Evolutionary conservation across 208 protist species (phyloP).

Genomic region (Crithidia bombi): DNA sequence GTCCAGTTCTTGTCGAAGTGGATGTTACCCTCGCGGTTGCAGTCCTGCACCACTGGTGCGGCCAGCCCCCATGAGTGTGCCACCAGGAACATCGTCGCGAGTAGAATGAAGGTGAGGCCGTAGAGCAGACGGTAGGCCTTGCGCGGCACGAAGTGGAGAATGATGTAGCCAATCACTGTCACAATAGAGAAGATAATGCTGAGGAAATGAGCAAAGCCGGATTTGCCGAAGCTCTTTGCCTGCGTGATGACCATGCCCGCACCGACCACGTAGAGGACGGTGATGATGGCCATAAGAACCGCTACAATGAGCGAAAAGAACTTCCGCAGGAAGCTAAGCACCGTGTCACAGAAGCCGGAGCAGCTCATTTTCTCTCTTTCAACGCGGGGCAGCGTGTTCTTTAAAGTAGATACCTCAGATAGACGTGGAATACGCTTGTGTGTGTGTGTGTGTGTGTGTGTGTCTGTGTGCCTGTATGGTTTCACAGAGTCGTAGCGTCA

Average conservation of each 20-base stretch:
- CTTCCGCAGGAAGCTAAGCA: slow-evolving; percentile 66
- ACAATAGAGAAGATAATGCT: slow-evolving; percentile 64
- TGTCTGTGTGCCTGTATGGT: neutral
- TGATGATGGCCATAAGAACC: slow-evolving; percentile 59
- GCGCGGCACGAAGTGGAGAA: slow-evolving; percentile 78
- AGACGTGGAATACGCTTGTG: neutral
- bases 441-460: slow-evolving; percentile 11
- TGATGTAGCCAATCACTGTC: slow-evolving; percentile 62
- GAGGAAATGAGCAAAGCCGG: slow-evolving; percentile 80
- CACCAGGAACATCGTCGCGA: slow-evolving; percentile 65
- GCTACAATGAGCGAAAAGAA: slow-evolving; percentile 85
- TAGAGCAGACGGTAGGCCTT: slow-evolving; percentile 84
- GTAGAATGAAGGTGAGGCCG: slow-evolving; percentile 66
- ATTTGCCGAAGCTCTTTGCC: slow-evolving; percentile 55
- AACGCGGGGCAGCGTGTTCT: neutral
- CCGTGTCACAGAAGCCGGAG: slow-evolving; percentile 36
- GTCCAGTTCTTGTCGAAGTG: slow-evolving; percentile 33
- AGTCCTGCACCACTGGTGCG: slow-evolving; percentile 63
- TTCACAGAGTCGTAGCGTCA: too few relatives aligned
- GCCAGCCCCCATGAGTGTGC: slow-evolving; percentile 70
- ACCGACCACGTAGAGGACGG: slow-evolving; percentile 70
- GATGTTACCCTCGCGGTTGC: slow-evolving; percentile 29
- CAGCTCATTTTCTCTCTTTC: slow-evolving; percentile 30
- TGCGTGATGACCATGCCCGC: slow-evolving; percentile 51
- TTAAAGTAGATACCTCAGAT: neutral